phyloP scores from a whole-genome alignment of 208 protist species.

The Trichomonas tenax region DNA sequence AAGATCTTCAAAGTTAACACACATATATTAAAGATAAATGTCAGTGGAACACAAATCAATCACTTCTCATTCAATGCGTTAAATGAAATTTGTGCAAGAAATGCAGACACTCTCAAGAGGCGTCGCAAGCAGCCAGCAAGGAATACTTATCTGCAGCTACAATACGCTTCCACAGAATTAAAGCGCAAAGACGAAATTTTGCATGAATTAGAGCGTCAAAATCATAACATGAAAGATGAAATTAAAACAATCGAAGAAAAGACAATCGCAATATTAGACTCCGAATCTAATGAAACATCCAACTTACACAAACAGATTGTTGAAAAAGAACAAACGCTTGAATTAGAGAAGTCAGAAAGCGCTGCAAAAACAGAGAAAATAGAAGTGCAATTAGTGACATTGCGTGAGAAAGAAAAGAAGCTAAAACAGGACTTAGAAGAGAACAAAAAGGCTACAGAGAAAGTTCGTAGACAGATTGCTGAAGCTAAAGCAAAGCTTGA shows the following conservation, averaged over 20 bases:
- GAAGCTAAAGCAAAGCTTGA: not conserved
- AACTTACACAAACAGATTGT: not conserved
- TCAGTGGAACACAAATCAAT: slow-evolving; percentile 13
- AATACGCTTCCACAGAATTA: not conserved
- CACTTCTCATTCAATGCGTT: not conserved
- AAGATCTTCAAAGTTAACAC: not conserved
- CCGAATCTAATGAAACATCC: not conserved
- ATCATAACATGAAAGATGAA: not conserved
- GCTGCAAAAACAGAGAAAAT: not conserved
- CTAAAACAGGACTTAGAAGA: not conserved
- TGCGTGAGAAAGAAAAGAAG: not conserved
- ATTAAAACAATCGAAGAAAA: not conserved
- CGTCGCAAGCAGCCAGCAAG: not conserved
- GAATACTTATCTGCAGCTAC: not conserved
- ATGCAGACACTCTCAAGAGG: not conserved
- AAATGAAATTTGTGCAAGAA: not conserved
- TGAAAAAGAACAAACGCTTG: not conserved
- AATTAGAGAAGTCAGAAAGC: not conserved
- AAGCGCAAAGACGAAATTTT: not conserved
- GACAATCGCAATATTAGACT: not conserved
- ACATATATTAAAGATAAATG: not conserved
- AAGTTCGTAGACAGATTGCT: not conserved
- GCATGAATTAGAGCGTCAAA: not conserved
- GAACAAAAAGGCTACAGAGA: not conserved
- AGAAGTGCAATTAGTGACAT: not conserved